phyloP scores from a whole-genome alignment of 2,329 filamentous ascomycete species.

The Aspergillus pseudoterreus region DNA sequence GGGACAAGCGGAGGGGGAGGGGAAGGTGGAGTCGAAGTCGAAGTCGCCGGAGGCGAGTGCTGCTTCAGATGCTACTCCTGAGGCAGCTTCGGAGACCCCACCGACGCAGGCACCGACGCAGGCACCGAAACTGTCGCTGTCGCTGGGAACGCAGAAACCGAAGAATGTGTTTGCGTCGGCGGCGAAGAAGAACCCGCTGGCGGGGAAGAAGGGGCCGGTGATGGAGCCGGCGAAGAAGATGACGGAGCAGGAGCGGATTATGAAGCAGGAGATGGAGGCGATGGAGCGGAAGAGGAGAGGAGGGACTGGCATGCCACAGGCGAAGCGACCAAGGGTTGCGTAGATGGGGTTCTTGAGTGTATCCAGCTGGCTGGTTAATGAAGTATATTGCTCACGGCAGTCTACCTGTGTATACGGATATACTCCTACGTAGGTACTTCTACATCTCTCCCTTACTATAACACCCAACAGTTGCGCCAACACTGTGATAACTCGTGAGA shows the following conservation, averaged over 20 bases:
- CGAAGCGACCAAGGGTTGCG: constrained; percentile 34
- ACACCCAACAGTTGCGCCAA: too few relatives aligned
- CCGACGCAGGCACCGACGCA: constrained; percentile 14
- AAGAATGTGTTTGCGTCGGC: constrained; percentile 65
- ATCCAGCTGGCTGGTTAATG: background rate
- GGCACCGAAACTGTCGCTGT: constrained; percentile 56
- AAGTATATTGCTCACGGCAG: too few relatives aligned
- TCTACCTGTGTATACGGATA: too few relatives aligned
- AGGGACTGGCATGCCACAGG: constrained; percentile 26
- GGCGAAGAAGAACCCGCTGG: constrained; percentile 67
- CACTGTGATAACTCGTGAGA: too few relatives aligned
- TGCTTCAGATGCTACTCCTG: constrained; percentile 3
- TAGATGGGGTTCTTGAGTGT: constrained; percentile 9
- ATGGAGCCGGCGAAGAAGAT: constrained; percentile 71
- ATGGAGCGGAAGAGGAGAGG: constrained; percentile 63
- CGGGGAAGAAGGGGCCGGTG: constrained; percentile 60
- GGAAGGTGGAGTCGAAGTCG: constrained; percentile 1
- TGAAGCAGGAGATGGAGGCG: constrained; percentile 66
- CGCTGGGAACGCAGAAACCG: constrained; percentile 51
- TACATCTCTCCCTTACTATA: too few relatives aligned
- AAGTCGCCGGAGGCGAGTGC: constrained; percentile 20
- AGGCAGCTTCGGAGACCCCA: constrained; percentile 11
- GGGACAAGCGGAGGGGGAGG: constrained; percentile 13
- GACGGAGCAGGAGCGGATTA: constrained; percentile 82
- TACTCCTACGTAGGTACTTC: too few relatives aligned